Conservation (phyloP, 2,329 filamentous ascomycete species). For the Cladobotryum mycophilum region DNA sequence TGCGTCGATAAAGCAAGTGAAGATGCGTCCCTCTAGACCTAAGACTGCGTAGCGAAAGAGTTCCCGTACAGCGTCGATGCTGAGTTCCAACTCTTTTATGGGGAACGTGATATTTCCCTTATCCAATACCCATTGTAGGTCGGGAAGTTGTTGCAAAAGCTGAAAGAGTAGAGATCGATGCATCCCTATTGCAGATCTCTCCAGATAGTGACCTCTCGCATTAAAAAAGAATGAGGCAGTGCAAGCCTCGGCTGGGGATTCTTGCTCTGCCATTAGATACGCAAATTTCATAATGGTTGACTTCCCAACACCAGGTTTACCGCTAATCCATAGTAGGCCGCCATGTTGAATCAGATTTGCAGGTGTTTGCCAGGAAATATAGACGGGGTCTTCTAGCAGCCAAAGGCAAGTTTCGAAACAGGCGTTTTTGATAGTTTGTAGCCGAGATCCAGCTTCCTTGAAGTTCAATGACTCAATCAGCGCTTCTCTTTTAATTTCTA, state of each 20-base stretch:
- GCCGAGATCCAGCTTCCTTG: no score
- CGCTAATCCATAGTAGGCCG: constrained; percentile 42
- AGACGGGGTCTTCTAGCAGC: no score
- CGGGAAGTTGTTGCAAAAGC: constrained; percentile 22
- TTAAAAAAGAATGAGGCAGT: no score
- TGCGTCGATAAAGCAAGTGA: constrained; percentile 31
- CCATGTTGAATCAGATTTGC: constrained; percentile 16
- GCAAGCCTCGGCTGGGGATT: no score
- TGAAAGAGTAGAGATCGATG: constrained; percentile 44
- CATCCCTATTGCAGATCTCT: constrained; percentile 41
- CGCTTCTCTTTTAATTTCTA: no score
- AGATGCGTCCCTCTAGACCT: constrained; percentile 15
- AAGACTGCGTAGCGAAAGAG: constrained; percentile 18
- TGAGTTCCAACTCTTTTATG: constrained; percentile 31
- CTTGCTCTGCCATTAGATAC: no score
- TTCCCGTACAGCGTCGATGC: constrained; percentile 4
- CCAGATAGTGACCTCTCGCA: constrained; percentile 36
- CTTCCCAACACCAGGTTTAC: constrained; percentile 40
- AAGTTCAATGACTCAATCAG: no score
- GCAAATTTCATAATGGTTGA: constrained; percentile 40
- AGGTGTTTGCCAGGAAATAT: no score
- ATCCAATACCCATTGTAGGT: constrained; percentile 39
- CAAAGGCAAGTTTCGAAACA: no score
- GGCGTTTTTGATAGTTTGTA: no score
- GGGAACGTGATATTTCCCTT: constrained; percentile 34